Evolutionary conservation across 1,139 yeast species (phyloP), one percentile per base, ranked within the genome.

Genomic region (Nadsonia commutata): DNA sequence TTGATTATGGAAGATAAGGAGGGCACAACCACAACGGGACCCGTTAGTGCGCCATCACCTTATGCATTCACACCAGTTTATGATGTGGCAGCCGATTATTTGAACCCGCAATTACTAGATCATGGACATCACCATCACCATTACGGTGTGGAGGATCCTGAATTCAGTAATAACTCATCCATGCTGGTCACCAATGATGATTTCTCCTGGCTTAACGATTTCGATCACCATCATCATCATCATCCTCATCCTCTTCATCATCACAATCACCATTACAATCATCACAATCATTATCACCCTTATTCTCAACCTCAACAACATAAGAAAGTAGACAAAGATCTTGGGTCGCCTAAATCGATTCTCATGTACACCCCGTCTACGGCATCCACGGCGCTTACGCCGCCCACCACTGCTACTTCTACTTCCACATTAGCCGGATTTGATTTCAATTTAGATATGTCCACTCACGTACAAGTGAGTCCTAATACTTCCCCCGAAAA

Each of bases 101-200:
- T 60, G 38, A 60, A 60, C 45, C 64, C 64, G 3, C 62, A 58
- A 42, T 48, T 54, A 31, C 48, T 60, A n/a, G 51, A 46, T 39
- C 46, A 45, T 21, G 41, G 37, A 31, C 40, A 44, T 36, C n/a
- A n/a, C n/a, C n/a, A n/a, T n/a, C n/a, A n/a, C n/a, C n/a, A n/a
- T n/a, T n/a, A n/a, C n/a, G n/a, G n/a, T n/a, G n/a, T n/a, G n/a
- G 43, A 41, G 27, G 36, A 38, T 2, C 44, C 44, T 1, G 20
- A 37, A 31, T 41, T 41, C 19, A 37, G 22, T 21, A 40, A 20
- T 2, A 3, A 16, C 5, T 20, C 20, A 18, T 18, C 20, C 21
- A 36, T 36, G 38, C 38, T 18, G 11, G 21, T 18, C 7, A 36
- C 18, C 20, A 45, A 46, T 37, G 45, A 44, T 17, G 50, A 46